Base-by-base conservation (phyloP, 2,329 filamentous ascomycete genomes). In the Ceratocystis huliohia region DNA sequence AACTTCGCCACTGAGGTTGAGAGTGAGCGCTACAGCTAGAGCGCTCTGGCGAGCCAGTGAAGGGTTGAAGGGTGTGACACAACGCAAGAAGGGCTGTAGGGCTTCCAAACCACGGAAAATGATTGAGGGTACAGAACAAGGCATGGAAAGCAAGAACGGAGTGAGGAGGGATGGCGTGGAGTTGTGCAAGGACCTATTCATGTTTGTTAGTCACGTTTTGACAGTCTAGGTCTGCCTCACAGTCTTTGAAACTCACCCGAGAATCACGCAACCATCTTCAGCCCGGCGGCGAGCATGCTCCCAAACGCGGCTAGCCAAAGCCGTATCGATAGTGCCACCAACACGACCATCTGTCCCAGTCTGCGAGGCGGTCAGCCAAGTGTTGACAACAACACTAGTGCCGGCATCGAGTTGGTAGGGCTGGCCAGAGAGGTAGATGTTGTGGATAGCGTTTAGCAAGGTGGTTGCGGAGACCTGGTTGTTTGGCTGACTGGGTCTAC, bases 221-320 rank as follows among this genome's bases (percentile, higher is more conserved):
- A 64, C 44, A 13, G 28, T 7, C 0, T 22, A 56, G 15, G 3
- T 33, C 10, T 33, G 20, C 4, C 10, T 3, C 13, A 7, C 25
- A 15, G 28, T 53, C 41, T 1, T 41, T 33, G 30, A n/a, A 45
- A 76, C 85, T 71, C 81, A 96, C 91, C 89, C 88, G 70, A 99
- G 77, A 65, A 97, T 81, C 69, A 99, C 88, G 74, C 92, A 96
- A 17, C 91, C 92, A 78, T 99, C 94, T 75, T 99, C 94, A 53
- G 94, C 94, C 78, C 94, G 85, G 69, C 94, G 86, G 71, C 93
- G 84, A 66, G 94, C 93, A 79, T 99, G 94, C 77, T 99, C 94
- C 93, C 94, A 99, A 2, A 92, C 91, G 74, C 90, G 85, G 64
- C 84, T 81, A 17, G 89, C 89, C 63, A 99, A 77, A 25, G 88